Evolutionary conservation across 768 basidiomycete species (phyloP).

Genomic region (Rhizopogon sp.): DNA sequence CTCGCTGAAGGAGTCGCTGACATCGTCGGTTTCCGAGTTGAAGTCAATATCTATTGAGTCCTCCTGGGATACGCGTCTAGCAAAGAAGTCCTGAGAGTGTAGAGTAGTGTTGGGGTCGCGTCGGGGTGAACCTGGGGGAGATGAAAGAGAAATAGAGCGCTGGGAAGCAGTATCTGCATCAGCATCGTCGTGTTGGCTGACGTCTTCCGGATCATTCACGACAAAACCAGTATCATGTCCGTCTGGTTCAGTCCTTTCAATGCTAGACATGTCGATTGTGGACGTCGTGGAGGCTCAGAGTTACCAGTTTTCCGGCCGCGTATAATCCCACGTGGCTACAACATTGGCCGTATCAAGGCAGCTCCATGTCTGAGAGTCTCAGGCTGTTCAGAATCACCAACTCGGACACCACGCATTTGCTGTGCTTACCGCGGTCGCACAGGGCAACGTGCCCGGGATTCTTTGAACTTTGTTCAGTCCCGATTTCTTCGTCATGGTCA

Average conservation of each 20-base stretch:
- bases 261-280: neutral
- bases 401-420: neutral
- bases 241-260: neutral
- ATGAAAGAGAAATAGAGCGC: slow-evolving; percentile 70
- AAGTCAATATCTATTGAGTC: slow-evolving; percentile 52
- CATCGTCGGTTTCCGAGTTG: slow-evolving; percentile 48
- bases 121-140: slow-evolving; percentile 52
- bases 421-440: neutral
- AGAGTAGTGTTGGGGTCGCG: slow-evolving; percentile 23
- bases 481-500: neutral
- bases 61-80: slow-evolving; percentile 38
- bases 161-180: slow-evolving; percentile 79
- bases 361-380: no score
- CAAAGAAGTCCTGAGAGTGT: slow-evolving; percentile 22
- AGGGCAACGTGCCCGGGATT: neutral
- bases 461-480: neutral
- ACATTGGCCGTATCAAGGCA: neutral
- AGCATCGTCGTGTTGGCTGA: slow-evolving; percentile 31
- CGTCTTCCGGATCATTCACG: slow-evolving; percentile 2
- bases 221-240: slow-evolving; percentile 2
- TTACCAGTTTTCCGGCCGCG: no score
- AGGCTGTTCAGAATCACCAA: no score
- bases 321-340: neutral
- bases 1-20: slow-evolving; percentile 42
- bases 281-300: no score